phyloP scores from a whole-genome alignment of 208 protist genomes.

The Acanthamoeba royreba region DNA sequence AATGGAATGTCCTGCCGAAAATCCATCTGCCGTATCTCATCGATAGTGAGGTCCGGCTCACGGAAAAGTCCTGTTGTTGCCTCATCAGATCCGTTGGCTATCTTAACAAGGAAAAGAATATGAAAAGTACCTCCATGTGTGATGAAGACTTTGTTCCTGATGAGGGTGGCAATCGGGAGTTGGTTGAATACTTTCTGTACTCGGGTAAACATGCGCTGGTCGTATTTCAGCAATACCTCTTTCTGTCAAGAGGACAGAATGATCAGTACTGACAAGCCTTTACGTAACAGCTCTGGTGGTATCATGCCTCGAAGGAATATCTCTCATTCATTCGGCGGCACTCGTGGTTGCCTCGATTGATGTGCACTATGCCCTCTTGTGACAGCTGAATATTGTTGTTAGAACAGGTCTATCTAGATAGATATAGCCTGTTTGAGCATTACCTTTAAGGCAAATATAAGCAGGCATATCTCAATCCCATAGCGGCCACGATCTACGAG shows the following conservation, averaged over 20 bases:
- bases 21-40: conserved; percentile 85
- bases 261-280: no score
- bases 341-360: conserved; percentile 95
- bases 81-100: no score
- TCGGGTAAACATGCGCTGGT: conserved; percentile 85
- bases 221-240: conserved; percentile 54
- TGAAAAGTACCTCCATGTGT: not conserved
- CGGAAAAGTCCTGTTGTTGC: conserved; percentile 92
- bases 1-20: not conserved
- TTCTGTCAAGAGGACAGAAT: no score
- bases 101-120: no score
- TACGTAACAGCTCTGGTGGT: no score
- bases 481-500: conserved; percentile 94
- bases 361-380: not conserved
- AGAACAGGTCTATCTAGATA: no score
- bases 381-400: no score
- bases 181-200: conserved; percentile 94
- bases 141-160: conserved; percentile 81
- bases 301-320: conserved; percentile 92
- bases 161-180: conserved; percentile 89
- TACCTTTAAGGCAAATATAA: conserved; percentile 92
- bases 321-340: conserved; percentile 91
- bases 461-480: conserved; percentile 91
- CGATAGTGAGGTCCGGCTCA: conserved; percentile 91
- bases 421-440: no score